A percentile compares a stretch with the other conserved stretches of the same genome.
These are phyloP conservation scores for Lyophyllum shimeji DNA, from an alignment of 768 basidiomycete genomes.

Conservation along the genomic window DNA sequence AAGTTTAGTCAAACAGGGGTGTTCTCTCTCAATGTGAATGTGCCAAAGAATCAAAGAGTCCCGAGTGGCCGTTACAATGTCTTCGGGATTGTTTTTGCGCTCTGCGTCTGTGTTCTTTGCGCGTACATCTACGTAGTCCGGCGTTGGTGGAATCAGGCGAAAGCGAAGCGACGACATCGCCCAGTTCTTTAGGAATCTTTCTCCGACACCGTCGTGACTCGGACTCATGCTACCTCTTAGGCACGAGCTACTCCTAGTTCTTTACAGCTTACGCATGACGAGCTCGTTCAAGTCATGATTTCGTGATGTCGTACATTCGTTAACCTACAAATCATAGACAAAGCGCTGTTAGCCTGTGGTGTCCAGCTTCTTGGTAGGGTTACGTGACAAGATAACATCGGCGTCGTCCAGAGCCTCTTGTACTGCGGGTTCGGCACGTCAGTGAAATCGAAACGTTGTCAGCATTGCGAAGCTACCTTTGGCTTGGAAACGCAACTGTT, in stretches of 20 bases:
- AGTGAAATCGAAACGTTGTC: background rate
- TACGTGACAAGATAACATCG: conserved; percentile 33
- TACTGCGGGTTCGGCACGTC: conserved; percentile 24
- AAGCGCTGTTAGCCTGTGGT: background rate
- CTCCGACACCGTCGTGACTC: background rate
- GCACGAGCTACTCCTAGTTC: background rate
- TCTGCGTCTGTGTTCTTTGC: conserved; percentile 43
- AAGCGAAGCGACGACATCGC: conserved; percentile 35
- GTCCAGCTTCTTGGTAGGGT: conserved; percentile 17
- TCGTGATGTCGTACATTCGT: background rate
- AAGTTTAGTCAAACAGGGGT: conserved; percentile 40
- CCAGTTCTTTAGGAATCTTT: background rate
- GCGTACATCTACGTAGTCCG: conserved; percentile 49
- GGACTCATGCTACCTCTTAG: background rate
- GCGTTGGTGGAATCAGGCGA: conserved; percentile 61
- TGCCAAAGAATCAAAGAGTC: conserved; percentile 54
- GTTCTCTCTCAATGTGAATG: conserved; percentile 63
- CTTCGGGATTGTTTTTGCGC: conserved; percentile 56
- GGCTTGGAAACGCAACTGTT: conserved; percentile 38
- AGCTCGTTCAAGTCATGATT: background rate
- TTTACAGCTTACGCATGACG: background rate
- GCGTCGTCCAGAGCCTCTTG: conserved; percentile 43
- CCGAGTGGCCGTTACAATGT: conserved; percentile 40
- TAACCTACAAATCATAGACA: background rate
- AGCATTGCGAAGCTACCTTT: conserved; percentile 33